Base-by-base conservation (phyloP, 441 rosid species). In the Daphne laureola region DNA sequence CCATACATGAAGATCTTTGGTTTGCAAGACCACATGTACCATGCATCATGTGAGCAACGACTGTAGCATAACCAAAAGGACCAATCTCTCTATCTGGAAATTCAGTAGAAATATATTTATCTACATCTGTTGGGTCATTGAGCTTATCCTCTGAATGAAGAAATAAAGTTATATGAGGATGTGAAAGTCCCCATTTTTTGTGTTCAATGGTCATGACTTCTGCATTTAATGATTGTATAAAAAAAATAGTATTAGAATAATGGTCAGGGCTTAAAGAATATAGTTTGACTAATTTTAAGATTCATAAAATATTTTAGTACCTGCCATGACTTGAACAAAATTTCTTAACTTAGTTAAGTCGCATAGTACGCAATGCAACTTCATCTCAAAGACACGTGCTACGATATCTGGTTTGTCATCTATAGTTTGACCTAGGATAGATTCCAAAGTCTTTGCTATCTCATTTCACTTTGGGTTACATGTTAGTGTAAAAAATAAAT, bases 121-220 rank as follows among this genome's bases (percentile, higher is more conserved):
- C 14, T 0, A 67, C 46, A 0, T 38, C 35, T 0, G 7, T 5
- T 0, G 49, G 2, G 0, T 42, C 9, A 1, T 6, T 4, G 0
- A 7, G 0, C 2, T 59, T 64, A 2, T 55, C 47, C 4, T 42
- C 4, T 0, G 45, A 14, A 0, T 52, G 48, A 2, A 56, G 12
- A 17, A 23, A 61, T 0, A 65, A 0, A 1, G 61, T 2, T 8
- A 65, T 70, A 5, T 61, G 64, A 1, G 64, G 61, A 25, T 56
- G 55, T 0, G 43, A 61, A 0, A 57, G 54, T 4, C 62, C 55
- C 1, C 38, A 5, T 15, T 70, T 70, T 38, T 57, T 43, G 2
- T n/a, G 35, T 11, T 31, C 54, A 0, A 51, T 13, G 0, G 41
- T 51, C 8, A 26, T 13, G 0, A 9, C 27, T 0, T 12, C 54